Conservation (phyloP, 352 stramenopile species). For the Pythium rhizo-oryzae region DNA sequence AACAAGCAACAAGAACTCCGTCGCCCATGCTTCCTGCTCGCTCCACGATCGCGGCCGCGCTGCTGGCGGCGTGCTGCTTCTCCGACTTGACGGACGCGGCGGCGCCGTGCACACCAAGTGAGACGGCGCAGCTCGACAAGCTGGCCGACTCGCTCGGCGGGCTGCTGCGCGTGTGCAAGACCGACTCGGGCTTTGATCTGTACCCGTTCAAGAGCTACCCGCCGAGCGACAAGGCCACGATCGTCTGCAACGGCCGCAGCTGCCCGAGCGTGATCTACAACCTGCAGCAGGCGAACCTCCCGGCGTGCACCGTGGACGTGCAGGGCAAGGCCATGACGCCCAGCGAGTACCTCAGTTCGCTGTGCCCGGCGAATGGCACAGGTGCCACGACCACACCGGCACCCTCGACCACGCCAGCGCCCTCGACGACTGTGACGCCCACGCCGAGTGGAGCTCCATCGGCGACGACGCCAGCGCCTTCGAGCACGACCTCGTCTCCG, state of each 20-base stretch:
- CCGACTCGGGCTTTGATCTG: constrained; percentile 35
- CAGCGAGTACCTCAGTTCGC: constrained; percentile 25
- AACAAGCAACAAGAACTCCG: not conserved
- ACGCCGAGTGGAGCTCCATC: not conserved
- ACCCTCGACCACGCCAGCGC: not conserved
- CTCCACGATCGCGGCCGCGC: constrained; percentile 2
- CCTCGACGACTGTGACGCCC: not conserved
- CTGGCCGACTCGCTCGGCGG: constrained; percentile 10
- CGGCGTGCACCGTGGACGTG: constrained; percentile 27
- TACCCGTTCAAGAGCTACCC: constrained; percentile 36
- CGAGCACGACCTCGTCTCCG: not conserved
- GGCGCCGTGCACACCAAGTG: constrained; percentile 19
- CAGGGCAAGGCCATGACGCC: constrained; percentile 27
- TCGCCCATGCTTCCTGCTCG: not conserved
- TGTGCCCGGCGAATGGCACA: constrained; percentile 23
- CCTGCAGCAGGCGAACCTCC: constrained; percentile 25
- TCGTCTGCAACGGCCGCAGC: constrained; percentile 37
- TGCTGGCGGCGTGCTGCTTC: constrained; percentile 6
- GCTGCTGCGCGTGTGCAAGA: constrained; percentile 33
- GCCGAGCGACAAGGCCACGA: constrained; percentile 25
- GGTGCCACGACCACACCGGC: not conserved
- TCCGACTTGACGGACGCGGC: not conserved
- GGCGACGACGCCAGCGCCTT: not conserved
- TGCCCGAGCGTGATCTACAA: constrained; percentile 34
- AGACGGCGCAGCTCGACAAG: constrained; percentile 21